Conservation (phyloP, 768 basidiomycete species). For the Floccularia luteovirens region DNA sequence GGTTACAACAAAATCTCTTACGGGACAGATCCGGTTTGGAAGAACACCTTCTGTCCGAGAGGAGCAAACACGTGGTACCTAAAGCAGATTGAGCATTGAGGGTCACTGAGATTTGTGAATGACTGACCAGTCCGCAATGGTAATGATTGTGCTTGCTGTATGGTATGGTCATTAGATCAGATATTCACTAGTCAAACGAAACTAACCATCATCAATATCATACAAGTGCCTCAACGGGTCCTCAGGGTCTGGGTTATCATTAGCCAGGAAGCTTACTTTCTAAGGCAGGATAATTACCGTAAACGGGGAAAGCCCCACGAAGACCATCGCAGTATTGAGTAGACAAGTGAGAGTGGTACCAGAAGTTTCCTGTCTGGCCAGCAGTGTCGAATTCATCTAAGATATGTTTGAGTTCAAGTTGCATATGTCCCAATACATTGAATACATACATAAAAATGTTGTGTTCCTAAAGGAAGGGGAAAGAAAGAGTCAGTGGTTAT, state of each 20-base stretch:
- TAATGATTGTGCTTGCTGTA: slow-evolving; percentile 25
- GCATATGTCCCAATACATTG: neutral
- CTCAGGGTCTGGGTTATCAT: slow-evolving; percentile 18
- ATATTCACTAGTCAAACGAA: slow-evolving; percentile 6
- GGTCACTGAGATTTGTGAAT: neutral
- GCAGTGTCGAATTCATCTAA: slow-evolving; percentile 27
- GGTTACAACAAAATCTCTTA: slow-evolving; percentile 11
- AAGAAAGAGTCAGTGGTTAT: neutral
- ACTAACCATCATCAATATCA: slow-evolving; percentile 30
- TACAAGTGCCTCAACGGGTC: slow-evolving; percentile 28
- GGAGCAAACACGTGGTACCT: slow-evolving; percentile 20
- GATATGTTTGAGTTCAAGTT: slow-evolving; percentile 8
- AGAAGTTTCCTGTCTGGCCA: slow-evolving; percentile 23
- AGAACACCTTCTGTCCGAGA: slow-evolving; percentile 25
- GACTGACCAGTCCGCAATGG: slow-evolving; percentile 21
- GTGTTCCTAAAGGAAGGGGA: slow-evolving; percentile 11
- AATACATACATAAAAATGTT: slow-evolving; percentile 14
- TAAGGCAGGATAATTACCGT: slow-evolving; percentile 12
- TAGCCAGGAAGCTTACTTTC: neutral
- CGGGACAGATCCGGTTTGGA: slow-evolving; percentile 22
- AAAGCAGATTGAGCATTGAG: neutral
- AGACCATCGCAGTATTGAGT: slow-evolving; percentile 45
- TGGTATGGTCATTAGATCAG: neutral
- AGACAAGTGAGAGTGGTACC: slow-evolving; percentile 34
- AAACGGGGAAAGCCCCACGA: slow-evolving; percentile 20